Evolutionary conservation across 768 basidiomycete genomes (phyloP).

Genomic region (Collybiopsis luxurians): DNA sequence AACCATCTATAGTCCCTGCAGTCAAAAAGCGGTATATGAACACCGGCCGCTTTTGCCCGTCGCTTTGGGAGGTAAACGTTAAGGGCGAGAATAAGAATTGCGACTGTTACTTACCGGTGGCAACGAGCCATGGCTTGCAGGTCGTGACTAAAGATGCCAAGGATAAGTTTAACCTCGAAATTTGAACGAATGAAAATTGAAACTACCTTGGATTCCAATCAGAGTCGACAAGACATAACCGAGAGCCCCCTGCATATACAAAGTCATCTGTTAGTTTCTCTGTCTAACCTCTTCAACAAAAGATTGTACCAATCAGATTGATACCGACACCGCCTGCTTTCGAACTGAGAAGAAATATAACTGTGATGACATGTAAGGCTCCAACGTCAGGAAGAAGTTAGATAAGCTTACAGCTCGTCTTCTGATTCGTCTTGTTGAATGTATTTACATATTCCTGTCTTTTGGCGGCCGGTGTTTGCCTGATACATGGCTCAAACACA

Average conservation of each 20-base stretch:
- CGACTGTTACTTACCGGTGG: conserved; percentile 58
- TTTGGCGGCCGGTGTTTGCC: conserved; percentile 74
- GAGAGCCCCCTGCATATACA: conserved; percentile 58
- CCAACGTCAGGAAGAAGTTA: neutral
- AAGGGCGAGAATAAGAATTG: neutral
- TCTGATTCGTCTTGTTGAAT: conserved; percentile 80
- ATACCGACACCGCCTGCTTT: conserved; percentile 96
- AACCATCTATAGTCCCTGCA: conserved; percentile 87
- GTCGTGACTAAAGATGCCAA: conserved; percentile 59
- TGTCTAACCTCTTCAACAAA: neutral
- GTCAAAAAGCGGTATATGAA: conserved; percentile 88
- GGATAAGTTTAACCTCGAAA: neutral
- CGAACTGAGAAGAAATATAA: conserved; percentile 88
- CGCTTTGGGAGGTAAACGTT: conserved; percentile 42
- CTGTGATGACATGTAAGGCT: conserved; percentile 33
- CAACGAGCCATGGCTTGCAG: conserved; percentile 97
- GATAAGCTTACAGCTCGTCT: conserved; percentile 61
- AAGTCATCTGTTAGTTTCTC: neutral
- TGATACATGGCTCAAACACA: conserved; percentile 21
- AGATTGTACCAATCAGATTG: conserved; percentile 71
- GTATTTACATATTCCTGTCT: conserved; percentile 84
- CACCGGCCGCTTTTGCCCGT: conserved; percentile 91
- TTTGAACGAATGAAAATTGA: neutral
- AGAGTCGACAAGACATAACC: conserved; percentile 82
- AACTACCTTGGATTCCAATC: conserved; percentile 91